Evolutionary conservation across 2,329 filamentous ascomycete genomes (phyloP), one percentile per base, ranked within the genome.

Genomic region (Cordyceps farinosa): DNA sequence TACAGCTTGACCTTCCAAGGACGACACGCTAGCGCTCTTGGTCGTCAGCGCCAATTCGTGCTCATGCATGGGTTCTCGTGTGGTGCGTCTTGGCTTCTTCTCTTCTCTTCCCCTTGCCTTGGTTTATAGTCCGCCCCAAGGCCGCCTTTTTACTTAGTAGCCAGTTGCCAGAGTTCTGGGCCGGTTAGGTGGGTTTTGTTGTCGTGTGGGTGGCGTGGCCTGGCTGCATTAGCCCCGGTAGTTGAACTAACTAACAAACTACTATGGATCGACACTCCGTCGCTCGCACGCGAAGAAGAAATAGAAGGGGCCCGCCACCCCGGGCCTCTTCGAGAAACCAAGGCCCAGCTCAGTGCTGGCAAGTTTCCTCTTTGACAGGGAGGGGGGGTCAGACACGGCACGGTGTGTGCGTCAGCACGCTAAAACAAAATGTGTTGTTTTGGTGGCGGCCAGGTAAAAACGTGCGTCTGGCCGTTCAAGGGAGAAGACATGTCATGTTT

Each of bases 11-110:
- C 22, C 22, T 22, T 22, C 22, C 36, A 55, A 44, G 38, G 4
- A 45, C 27, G 29, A 22, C 22, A 22, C 27, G 29, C 38, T 56
- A 45, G 53, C 38, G 17, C 5, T 32, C 22, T 22, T 15, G 34
- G 34, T 22, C 6, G 52, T 56, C 53, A 56, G 53, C 53, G 53
- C 40, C 38, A 56, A 56, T 30, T 32, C 22, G 38, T 44, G 53
- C 53, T 55, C 15, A 27, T 22, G 38, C 44, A 36, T n/a, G 36
- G 34, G 45, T 48, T 27, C 29, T 48, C 22, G 34, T 55, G 36
- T 51, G 13, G 6, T 13, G n/a, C n/a, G 38, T 38, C 27, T 56
- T 42, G 53, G 27, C 13, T 8, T 30, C 27, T 42, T 44, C 22
- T 22, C 22, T 22, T 22, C 22, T 22, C 22, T 22, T 22, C 22